phyloP scores from a whole-genome alignment of 192 early-diverging fungal genomes.

The Podila minutissima region DNA sequence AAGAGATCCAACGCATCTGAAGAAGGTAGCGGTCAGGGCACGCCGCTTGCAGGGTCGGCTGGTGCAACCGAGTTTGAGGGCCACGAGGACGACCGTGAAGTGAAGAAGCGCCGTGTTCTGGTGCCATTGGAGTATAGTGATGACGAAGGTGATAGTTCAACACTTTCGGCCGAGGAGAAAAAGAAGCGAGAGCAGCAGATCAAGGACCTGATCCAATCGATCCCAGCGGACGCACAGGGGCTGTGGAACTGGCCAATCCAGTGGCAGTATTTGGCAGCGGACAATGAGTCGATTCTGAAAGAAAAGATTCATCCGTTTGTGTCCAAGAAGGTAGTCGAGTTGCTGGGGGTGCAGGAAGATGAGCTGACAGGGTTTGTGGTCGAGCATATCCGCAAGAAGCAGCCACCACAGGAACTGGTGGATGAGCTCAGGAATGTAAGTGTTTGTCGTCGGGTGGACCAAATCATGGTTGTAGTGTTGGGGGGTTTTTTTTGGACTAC shows the following conservation, averaged over 20 bases:
- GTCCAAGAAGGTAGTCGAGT: constrained; percentile 80
- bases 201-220: constrained; percentile 70
- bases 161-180: constrained; percentile 56
- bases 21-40: constrained; percentile 13
- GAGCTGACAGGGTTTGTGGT: constrained; percentile 86
- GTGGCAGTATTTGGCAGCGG: constrained; percentile 80
- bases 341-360: constrained; percentile 81
- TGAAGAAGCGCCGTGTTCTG: constrained; percentile 55
- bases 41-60: constrained; percentile 31
- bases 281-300: constrained; percentile 58
- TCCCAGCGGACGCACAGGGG: constrained; percentile 75
- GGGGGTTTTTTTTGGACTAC: neutral
- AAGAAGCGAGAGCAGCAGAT: constrained; percentile 74
- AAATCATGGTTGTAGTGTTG: too few species aligned
- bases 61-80: constrained; percentile 55
- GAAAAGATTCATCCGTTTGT: constrained; percentile 81
- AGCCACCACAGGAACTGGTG: constrained; percentile 71
- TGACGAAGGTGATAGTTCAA: constrained; percentile 50
- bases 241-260: constrained; percentile 78
- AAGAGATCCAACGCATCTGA: constrained; percentile 25
- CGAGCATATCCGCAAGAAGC: constrained; percentile 71
- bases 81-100: constrained; percentile 63
- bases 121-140: constrained; percentile 64
- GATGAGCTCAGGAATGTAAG: constrained; percentile 82
- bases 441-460: neutral